Evolutionary conservation across 345 rosid genomes (phyloP).

Genomic region (Gynandropsis gynandra): DNA sequence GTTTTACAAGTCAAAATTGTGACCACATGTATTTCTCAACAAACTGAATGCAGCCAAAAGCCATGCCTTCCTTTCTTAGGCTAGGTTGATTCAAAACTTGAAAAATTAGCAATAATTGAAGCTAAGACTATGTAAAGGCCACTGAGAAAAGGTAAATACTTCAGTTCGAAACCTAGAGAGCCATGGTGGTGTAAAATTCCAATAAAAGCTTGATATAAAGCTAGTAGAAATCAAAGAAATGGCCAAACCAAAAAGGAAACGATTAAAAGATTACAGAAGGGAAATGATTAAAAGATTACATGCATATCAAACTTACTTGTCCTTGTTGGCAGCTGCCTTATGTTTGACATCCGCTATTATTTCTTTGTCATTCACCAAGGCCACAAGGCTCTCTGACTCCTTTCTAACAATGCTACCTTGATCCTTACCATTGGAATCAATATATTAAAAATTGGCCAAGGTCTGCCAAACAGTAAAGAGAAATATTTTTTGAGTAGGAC

Average conservation of each 20-base stretch:
- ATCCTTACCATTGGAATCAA: too few species aligned
- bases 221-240: too few species aligned
- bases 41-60: too few species aligned
- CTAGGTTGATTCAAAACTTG: background rate
- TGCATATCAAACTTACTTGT: conserved; percentile 49
- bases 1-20: too few species aligned
- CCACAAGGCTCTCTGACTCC: conserved; percentile 81
- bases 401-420: conserved; percentile 73
- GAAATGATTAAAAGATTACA: conserved; percentile 11
- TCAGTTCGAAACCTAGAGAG: too few species aligned
- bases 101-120: background rate
- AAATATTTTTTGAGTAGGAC: conserved; percentile 6
- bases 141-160: too few species aligned
- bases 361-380: conserved; percentile 82
- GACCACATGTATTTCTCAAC: too few species aligned
- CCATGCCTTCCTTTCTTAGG: background rate
- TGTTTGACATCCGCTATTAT: conserved; percentile 70
- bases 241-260: too few species aligned
- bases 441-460: too few species aligned
- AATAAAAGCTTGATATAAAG: too few species aligned
- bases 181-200: too few species aligned
- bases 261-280: conserved; percentile 6
- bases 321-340: conserved; percentile 85
- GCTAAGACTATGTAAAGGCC: background rate
- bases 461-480: too few species aligned